Base-by-base conservation (phyloP, 495 filamentous ascomycete species). In the Tetracladium marchalianum region DNA sequence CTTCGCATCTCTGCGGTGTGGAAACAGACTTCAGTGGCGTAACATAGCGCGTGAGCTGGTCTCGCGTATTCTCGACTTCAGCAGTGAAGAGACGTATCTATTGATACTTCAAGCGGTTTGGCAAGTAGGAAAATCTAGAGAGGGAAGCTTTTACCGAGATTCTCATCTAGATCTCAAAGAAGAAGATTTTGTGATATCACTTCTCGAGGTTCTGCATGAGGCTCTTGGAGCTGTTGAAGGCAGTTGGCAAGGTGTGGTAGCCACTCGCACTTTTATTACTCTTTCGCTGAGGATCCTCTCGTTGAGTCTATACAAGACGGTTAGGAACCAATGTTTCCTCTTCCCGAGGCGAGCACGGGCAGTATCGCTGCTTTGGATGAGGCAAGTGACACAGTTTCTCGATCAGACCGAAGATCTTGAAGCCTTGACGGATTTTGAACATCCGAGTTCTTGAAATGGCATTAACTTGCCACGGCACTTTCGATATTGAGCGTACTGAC, bases 31-130 rank as follows among this genome's bases (percentile, higher is more conserved):
- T 19, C 66, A 72, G 41, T 71, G 66, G 67, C 50, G 54, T 37
- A 70, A 72, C 35, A 66, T 72, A 12, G 51, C 62, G 1, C 35
- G 53, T 18, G 59, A 72, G 49, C 54, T 72, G 31, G 41, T 49
- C 0, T 35, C 54, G 45, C 54, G 59, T 12, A 43, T 51, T 1
- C 44, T 72, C 0, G 53, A 59, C 8, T 62, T 62, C 39, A 66
- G 57, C 39, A 60, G 57, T 32, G 27, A 53, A 0, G 66, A 70
- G 43, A 63, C 60, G 1, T 33, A 48, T 11, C 35, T 63, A 0
- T 59, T 72, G 39, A 36, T 68, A n/a, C 44, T 50, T 9, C 67
- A 72, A 39, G 53, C 63, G 3, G 57, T 58, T 31, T 54, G 60
- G 42, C 60, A 70, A 47, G 59, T 54, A 31, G 62, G 67, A 0